These are phyloP conservation scores for Pseudogymnoascus sp. DNA, from an alignment of 2,329 filamentous ascomycete genomes.

Conservation along the genomic window DNA sequence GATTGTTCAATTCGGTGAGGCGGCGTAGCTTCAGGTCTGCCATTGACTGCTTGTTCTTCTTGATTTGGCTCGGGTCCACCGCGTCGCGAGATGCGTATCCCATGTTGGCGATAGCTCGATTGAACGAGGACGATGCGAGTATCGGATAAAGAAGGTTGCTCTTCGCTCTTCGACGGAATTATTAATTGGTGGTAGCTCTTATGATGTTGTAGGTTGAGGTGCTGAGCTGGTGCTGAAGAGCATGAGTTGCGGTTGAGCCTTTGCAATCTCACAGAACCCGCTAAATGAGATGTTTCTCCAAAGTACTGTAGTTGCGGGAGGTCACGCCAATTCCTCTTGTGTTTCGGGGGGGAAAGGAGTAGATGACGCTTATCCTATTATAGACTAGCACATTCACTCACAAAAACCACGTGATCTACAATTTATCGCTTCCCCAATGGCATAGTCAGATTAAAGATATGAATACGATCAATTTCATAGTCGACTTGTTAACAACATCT, in stretches of 20 bases:
- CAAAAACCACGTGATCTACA: no score
- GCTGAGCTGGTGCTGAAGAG: neutral
- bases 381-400: neutral
- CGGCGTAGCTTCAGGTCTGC: slow-evolving; percentile 94
- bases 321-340: neutral
- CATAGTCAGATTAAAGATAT: no score
- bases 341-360: neutral
- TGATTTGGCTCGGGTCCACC: slow-evolving; percentile 59
- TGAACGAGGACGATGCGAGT: neutral
- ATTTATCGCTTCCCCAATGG: no score
- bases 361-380: neutral
- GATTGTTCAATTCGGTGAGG: slow-evolving; percentile 92
- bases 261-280: neutral
- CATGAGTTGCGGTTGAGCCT: neutral
- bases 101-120: neutral
- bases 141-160: neutral
- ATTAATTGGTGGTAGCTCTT: neutral
- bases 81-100: slow-evolving; percentile 59
- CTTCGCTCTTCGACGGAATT: neutral
- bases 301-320: neutral
- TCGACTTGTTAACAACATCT: no score
- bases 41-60: slow-evolving; percentile 99
- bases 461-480: no score
- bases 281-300: neutral
- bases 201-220: neutral